Conservation (phyloP, 2,329 filamentous ascomycete genomes). For the Pseudogymnoascus sp. region DNA sequence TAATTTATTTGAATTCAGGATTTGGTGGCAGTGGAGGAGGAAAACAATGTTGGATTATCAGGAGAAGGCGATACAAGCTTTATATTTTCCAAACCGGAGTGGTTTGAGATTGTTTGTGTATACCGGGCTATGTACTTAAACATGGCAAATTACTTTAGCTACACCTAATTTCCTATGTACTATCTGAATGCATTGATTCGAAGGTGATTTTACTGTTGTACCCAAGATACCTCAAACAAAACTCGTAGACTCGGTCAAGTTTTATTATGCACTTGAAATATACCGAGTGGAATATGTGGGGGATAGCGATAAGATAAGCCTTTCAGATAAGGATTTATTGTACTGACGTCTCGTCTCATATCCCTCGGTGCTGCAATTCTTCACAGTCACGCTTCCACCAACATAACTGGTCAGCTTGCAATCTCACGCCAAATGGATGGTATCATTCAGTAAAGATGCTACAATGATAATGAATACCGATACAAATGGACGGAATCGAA, state of each 20-base stretch:
- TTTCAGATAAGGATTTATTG: conserved; percentile 1
- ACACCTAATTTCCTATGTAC: conserved; percentile 8
- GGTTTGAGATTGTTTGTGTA: conserved; percentile 4
- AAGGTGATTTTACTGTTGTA: background rate
- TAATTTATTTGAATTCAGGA: conserved; percentile 6
- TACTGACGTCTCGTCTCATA: conserved; percentile 5
- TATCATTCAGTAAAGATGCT: background rate
- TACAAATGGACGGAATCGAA: conserved; percentile 6
- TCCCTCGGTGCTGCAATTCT: background rate
- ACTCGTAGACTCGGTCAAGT: background rate
- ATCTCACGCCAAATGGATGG: background rate
- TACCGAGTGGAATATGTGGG: background rate
- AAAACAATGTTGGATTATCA: conserved; percentile 7
- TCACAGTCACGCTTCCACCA: background rate
- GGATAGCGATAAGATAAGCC: conserved; percentile 7
- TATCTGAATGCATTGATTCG: background rate
- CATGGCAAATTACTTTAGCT: conserved; percentile 5
- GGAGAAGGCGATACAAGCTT: background rate
- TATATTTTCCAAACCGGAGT: conserved; percentile 1
- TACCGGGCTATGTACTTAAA: background rate
- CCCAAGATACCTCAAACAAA: background rate
- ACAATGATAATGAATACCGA: conserved; percentile 2
- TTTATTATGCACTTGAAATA: background rate
- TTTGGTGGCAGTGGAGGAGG: background rate
- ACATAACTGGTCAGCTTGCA: background rate